A percentile compares a stretch with the other conserved stretches of the same genome.
These are phyloP conservation scores for Wickerhamomyces bisporus DNA, from an alignment of 805 yeast species.

Conservation along the genomic window DNA sequence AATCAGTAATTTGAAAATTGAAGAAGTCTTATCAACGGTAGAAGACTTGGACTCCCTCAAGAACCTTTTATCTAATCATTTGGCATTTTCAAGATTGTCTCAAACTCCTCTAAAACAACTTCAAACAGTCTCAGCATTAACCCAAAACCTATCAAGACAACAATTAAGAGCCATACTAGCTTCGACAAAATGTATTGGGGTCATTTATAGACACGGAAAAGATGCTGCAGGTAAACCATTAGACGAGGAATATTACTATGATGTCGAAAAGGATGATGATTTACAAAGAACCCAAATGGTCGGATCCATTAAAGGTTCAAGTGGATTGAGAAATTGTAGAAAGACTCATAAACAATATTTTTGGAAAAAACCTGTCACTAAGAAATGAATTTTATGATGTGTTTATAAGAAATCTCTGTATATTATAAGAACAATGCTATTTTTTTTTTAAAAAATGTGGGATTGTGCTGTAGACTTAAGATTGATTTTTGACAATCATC, in stretches of 20 bases:
- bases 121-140: constrained; percentile 52
- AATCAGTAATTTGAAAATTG: constrained; percentile 25
- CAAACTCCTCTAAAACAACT: constrained; percentile 81
- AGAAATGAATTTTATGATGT: constrained; percentile 10
- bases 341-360: constrained; percentile 80
- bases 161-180: constrained; percentile 42
- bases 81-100: constrained; percentile 84
- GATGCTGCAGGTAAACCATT: constrained; percentile 95
- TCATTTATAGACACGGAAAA: constrained; percentile 81
- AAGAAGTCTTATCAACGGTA: constrained; percentile 27
- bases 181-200: constrained; percentile 66
- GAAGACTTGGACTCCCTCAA: constrained; percentile 46
- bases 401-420: no score
- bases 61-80: constrained; percentile 70
- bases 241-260: constrained; percentile 91
- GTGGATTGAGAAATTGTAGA: constrained; percentile 83
- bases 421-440: neutral
- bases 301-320: constrained; percentile 69
- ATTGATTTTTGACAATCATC: no score
- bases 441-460: no score
- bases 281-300: constrained; percentile 64
- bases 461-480: no score
- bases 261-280: constrained; percentile 77
- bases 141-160: constrained; percentile 39
- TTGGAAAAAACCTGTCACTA: constrained; percentile 39